A percentile compares a stretch with the other conserved stretches of the same genome.
Conservation (phyloP, 495 filamentous ascomycete genomes). For the Aspergillus cristatus region DNA sequence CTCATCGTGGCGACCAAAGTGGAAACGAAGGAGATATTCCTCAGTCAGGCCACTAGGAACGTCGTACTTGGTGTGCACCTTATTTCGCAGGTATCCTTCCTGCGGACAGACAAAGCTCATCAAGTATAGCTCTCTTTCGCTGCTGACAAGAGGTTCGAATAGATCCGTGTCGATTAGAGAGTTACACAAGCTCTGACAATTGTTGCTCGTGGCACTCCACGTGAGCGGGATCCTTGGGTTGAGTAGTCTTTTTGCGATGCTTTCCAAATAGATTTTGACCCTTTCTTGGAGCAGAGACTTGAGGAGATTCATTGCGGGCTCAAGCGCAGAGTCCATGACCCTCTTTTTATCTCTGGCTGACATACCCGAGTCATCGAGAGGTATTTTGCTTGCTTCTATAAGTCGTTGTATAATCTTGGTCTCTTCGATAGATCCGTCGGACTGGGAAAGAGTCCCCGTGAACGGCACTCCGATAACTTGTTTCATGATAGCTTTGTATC, state of each 20-base stretch:
- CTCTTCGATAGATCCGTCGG: constrained; percentile 4
- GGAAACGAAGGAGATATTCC: constrained; percentile 31
- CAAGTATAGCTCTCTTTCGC: constrained; percentile 17
- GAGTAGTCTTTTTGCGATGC: constrained; percentile 17
- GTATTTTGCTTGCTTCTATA: constrained; percentile 4
- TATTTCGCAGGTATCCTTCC: constrained; percentile 4
- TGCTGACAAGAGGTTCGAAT: constrained; percentile 20
- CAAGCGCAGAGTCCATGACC: neutral
- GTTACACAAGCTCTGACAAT: constrained; percentile 26
- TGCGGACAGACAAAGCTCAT: constrained; percentile 29
- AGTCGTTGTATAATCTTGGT: constrained; percentile 18
- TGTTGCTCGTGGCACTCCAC: constrained; percentile 20
- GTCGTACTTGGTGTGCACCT: constrained; percentile 21
- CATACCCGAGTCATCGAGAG: constrained; percentile 2
- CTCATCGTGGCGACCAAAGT: constrained; percentile 23
- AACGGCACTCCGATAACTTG: constrained; percentile 32
- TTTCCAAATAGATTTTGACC: constrained; percentile 14
- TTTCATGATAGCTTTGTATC: constrained; percentile 33
- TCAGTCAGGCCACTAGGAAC: constrained; percentile 30
- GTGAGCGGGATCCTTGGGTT: constrained; percentile 10
- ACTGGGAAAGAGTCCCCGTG: constrained; percentile 12
- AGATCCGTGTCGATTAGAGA: constrained; percentile 18
- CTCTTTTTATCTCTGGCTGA: neutral
- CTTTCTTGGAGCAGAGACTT: constrained; percentile 7
- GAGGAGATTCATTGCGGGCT: constrained; percentile 4